phyloP scores from a whole-genome alignment of 371 early-diverging fungal species.

The Blakeslea trispora region DNA sequence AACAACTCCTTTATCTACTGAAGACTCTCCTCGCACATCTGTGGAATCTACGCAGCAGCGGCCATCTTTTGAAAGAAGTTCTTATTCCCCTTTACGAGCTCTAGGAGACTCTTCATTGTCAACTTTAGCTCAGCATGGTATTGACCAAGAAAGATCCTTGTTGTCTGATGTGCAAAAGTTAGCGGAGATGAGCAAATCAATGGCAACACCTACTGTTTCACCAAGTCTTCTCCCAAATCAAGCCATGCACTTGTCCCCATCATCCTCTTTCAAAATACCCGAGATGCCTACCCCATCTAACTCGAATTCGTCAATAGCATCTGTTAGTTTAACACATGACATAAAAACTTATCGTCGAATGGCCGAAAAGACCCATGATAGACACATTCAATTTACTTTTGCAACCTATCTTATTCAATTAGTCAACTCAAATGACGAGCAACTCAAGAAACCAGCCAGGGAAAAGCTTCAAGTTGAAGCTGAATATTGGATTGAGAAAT shows the following conservation, averaged over 20 bases:
- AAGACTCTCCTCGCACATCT: neutral
- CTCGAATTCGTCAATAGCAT: slow-evolving; percentile 24
- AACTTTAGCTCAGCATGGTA: neutral
- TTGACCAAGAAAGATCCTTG: slow-evolving; percentile 1
- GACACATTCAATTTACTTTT: slow-evolving; percentile 65
- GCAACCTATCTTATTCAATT: slow-evolving; percentile 65
- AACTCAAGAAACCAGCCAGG: slow-evolving; percentile 7
- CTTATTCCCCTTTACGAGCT: neutral
- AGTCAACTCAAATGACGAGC: slow-evolving; percentile 14
- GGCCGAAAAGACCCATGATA: slow-evolving; percentile 69
- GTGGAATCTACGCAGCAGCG: neutral
- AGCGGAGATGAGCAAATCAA: slow-evolving; percentile 6
- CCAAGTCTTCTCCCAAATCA: neutral
- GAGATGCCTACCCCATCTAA: neutral
- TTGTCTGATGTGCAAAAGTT: slow-evolving; percentile 14
- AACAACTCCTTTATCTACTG: slow-evolving; percentile 9
- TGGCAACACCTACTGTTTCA: slow-evolving; percentile 15
- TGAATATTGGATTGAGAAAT: slow-evolving; percentile 67
- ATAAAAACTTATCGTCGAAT: slow-evolving; percentile 67
- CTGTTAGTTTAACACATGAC: slow-evolving; percentile 54
- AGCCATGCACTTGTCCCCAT: neutral
- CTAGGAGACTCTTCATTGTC: neutral
- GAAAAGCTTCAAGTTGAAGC: slow-evolving; percentile 50
- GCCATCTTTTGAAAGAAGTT: neutral
- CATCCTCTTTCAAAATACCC: neutral